These are phyloP conservation scores for Candida nonsorbophila DNA, from an alignment of 805 yeast genomes.

Conservation along the genomic window DNA sequence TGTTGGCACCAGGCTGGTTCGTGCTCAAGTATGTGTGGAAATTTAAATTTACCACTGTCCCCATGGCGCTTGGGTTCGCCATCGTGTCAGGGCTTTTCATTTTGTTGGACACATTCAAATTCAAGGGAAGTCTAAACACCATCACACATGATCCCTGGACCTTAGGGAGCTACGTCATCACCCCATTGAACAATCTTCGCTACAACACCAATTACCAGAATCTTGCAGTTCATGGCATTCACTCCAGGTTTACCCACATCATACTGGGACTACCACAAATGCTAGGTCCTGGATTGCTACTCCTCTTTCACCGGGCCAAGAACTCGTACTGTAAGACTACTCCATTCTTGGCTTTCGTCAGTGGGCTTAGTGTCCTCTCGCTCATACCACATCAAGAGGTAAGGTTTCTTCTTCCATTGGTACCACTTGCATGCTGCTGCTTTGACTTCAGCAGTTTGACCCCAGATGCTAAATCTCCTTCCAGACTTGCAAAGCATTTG, in stretches of 20 bases:
- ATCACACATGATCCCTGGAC: slow-evolving; percentile 9
- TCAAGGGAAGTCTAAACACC: slow-evolving; percentile 7
- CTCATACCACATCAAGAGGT: slow-evolving; percentile 87
- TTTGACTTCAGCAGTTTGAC: slow-evolving; percentile 44
- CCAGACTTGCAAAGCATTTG: no score
- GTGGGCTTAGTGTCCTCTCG: slow-evolving; percentile 63
- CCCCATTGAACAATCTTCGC: slow-evolving; percentile 73
- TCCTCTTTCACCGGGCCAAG: slow-evolving; percentile 34
- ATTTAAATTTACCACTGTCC: slow-evolving; percentile 25
- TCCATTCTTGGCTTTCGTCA: slow-evolving; percentile 53
- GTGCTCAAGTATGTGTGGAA: slow-evolving; percentile 38
- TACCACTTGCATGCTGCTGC: slow-evolving; percentile 65
- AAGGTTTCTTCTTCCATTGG: slow-evolving; percentile 75
- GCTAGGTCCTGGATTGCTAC: slow-evolving; percentile 65
- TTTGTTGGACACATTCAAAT: slow-evolving; percentile 50
- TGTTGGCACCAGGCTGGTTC: slow-evolving; percentile 55
- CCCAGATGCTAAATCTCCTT: no score
- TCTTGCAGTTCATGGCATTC: slow-evolving; percentile 76
- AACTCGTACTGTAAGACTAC: slow-evolving; percentile 42
- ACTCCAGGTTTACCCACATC: slow-evolving; percentile 70
- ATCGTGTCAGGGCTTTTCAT: slow-evolving; percentile 35
- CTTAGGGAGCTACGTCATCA: slow-evolving; percentile 36
- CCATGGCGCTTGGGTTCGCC: slow-evolving; percentile 29
- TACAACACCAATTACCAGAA: slow-evolving; percentile 64
- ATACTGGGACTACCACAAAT: slow-evolving; percentile 74